Base-by-base conservation (phyloP, 2,329 filamentous ascomycete genomes). In the Didymella glomerata region DNA sequence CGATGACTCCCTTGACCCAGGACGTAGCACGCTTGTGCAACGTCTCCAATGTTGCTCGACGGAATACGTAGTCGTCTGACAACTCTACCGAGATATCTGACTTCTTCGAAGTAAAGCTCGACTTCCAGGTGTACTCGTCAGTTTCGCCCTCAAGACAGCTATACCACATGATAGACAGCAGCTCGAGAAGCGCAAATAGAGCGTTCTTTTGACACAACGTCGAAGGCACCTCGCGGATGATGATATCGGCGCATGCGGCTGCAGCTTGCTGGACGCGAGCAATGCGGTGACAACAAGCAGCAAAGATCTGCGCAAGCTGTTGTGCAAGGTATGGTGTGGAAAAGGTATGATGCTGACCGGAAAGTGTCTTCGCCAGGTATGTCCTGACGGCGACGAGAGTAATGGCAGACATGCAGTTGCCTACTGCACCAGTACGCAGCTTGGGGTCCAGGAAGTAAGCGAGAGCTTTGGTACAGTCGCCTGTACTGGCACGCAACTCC, bases 391-490 rank as follows among this genome's bases (percentile, higher is more conserved):
- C 90, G 14, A 87, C 86, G n/a, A 83, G 81, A 1, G 86, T 84
- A 65, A 90, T 84, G 2, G 85, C 83, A 64, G 82, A 82, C 84
- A 90, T 88, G 67, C 86, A 88, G 48, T 81, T 84, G 38, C 85
- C 85, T 74, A 89, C 84, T 30, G 85, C 81, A n/a, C 83, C 82
- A 6, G 78, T 83, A 64, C 85, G 84, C 57, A 90, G 90, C 68
- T 92, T 93, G 6, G 93, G 93, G 71, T 99, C 95, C n/a, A 96
- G 82, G 77, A 98, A 99, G 78, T 99, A 99, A 0, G 88, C 90
- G 42, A 98, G 81, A 4, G 93, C 89, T 72, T 93, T 92, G 24
- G 92, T 96, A 76, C 93, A 98, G 73, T 97, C 91, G 10, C 95
- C 95, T 8, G 91, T 86, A 56, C 90, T 88, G 20, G 93, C 93